phyloP scores from a whole-genome alignment of 441 rosid genomes.

The Dalechampia spathulata region DNA sequence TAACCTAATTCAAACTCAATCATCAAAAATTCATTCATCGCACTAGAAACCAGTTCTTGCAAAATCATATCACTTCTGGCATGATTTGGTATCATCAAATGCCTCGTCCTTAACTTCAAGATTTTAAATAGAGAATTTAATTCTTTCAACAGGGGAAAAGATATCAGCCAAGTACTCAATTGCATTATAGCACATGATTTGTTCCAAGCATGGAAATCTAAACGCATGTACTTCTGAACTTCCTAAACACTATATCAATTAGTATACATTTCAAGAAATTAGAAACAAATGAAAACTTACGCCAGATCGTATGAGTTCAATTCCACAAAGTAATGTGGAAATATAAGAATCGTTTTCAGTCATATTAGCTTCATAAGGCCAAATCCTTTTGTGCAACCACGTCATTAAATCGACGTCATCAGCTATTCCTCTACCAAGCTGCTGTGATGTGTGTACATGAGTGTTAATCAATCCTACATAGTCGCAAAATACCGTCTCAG shows the following conservation, averaged over 20 bases:
- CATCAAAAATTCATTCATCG: too few relatives aligned
- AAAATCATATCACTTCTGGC: neutral
- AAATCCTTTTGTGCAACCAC: constrained; percentile 57
- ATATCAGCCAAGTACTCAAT: too few relatives aligned
- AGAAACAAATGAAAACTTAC: constrained; percentile 20
- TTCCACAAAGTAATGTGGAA: constrained; percentile 60
- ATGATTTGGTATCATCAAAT: too few relatives aligned
- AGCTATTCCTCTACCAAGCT: constrained; percentile 63
- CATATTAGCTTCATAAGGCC: constrained; percentile 74
- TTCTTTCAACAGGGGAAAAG: too few relatives aligned
- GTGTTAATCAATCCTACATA: constrained; percentile 52
- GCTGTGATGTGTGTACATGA: constrained; percentile 71
- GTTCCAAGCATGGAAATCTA: too few relatives aligned
- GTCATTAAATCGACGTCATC: constrained; percentile 61
- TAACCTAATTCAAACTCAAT: constrained; percentile 31
- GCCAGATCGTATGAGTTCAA: constrained; percentile 63
- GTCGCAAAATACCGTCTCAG: neutral
- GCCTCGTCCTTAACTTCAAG: too few relatives aligned
- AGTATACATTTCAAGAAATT: too few relatives aligned
- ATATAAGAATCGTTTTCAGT: constrained; percentile 56
- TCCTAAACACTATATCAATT: too few relatives aligned
- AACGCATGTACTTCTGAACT: too few relatives aligned
- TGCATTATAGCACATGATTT: too few relatives aligned
- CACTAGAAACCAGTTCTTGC: neutral
- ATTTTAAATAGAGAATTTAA: too few relatives aligned